Conservation (phyloP, 2,329 filamentous ascomycete genomes). For the Saccharata proteae region DNA sequence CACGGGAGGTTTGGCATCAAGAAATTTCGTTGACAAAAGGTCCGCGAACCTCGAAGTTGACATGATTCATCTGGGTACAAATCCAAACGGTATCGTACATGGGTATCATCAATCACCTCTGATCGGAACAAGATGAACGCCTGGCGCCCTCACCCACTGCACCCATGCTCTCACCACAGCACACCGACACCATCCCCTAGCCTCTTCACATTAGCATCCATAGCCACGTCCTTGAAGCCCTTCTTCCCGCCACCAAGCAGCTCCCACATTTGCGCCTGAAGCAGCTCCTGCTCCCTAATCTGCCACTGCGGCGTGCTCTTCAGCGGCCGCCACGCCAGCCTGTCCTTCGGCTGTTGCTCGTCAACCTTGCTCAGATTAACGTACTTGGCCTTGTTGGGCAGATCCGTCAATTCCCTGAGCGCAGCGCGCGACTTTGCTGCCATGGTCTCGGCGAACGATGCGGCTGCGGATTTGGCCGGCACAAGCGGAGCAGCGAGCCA, state of each 20-base stretch:
- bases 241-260: neutral
- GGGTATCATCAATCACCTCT: no score
- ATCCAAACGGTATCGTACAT: no score
- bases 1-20: no score
- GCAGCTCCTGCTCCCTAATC: constrained; percentile 8
- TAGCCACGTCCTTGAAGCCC: no score
- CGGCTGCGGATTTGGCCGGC: neutral
- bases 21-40: no score
- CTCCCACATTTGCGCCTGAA: constrained; percentile 5
- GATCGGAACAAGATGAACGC: no score
- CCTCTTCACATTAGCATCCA: no score
- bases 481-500: constrained; percentile 5
- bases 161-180: no score
- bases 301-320: constrained; percentile 10
- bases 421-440: constrained; percentile 1
- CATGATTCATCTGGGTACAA: no score
- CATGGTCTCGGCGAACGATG: neutral
- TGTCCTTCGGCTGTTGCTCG: neutral
- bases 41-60: no score
- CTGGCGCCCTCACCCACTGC: no score
- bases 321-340: constrained; percentile 7
- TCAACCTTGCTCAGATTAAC: constrained; percentile 2
- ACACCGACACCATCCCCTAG: no score
- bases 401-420: constrained; percentile 5
- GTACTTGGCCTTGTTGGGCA: neutral